Evolutionary conservation across 495 filamentous ascomycete species (phyloP), one percentile per base, ranked within the genome.

Genomic region (Penicillium robsamsonii): DNA sequence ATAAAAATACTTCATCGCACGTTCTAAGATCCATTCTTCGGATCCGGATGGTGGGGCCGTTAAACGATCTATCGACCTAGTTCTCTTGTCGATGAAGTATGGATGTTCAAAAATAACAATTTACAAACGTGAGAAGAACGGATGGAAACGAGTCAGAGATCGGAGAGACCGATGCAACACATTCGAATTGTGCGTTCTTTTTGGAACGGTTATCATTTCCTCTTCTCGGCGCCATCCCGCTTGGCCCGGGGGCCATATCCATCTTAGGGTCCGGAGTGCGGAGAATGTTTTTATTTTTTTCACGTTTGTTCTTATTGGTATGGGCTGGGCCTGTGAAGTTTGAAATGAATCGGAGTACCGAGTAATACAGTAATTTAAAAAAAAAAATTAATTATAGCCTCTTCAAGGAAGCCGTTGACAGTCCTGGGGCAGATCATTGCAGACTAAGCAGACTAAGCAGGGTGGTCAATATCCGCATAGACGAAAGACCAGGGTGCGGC

Each of bases 21-120:
- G 57, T 63, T 54, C 42, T 18, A 35, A 53, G 50, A 42, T 54
- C 51, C 30, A 46, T 54, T 51, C 47, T 35, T 59, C 57, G 54
- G 50, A 55, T n/a, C 46, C 71, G 71, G 71, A 67, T 70, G 66
- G 71, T 70, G 71, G 71, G 71, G 69, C 71, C 71, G 71, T 56
- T 33, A 17, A 20, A 52, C 30, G 13, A 27, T 31, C 37, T 40
- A 12, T 51, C 15, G 24, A 18, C 47, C 13, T 38, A 17, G 15
- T 3, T 1, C 25, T 27, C 4, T 27, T 27, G 49, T 42, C 13
- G 18, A 47, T 11, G 44, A 25, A 45, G 12, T 35, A 35, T 38
- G 35, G 35, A 38, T 38, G n/a, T 9, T 38, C 7, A 8, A 38
- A n/a, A 22, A 17, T 8, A 38, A 38, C n/a, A 38, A 37, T 15